Evolutionary conservation across 2,329 filamentous ascomycete species (phyloP).

Genomic region (Ophiocordyceps robertsii): DNA sequence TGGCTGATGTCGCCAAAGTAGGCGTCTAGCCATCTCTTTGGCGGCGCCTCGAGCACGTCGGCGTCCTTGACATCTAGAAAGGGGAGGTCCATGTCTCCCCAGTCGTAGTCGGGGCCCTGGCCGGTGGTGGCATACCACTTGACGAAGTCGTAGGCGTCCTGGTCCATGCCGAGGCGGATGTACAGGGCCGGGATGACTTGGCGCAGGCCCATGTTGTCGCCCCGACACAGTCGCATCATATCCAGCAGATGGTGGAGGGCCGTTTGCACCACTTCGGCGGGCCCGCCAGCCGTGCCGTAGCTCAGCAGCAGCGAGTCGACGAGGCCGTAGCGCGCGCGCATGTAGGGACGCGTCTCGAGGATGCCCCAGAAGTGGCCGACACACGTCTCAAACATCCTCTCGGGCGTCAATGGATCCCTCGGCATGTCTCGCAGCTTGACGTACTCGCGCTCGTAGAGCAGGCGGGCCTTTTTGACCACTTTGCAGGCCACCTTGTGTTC

Average conservation of each 20-base stretch:
- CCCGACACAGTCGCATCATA: conserved; percentile 28
- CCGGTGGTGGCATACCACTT: conserved; percentile 17
- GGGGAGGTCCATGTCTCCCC: conserved; percentile 7
- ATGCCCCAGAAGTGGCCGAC: conserved; percentile 30
- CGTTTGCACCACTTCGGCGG: conserved; percentile 12
- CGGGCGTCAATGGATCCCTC: conserved; percentile 11
- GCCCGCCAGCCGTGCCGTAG: conserved; percentile 15
- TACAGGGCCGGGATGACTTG: conserved; percentile 24
- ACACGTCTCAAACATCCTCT: conserved; percentile 21
- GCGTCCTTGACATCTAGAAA: conserved; percentile 21
- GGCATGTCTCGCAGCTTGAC: conserved; percentile 18
- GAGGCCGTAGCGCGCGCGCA: conserved; percentile 19
- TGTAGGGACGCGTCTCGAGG: conserved; percentile 27
- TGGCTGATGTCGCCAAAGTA: conserved; percentile 6
- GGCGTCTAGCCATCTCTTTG: neutral
- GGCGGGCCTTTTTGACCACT: conserved; percentile 1
- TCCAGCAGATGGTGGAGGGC: conserved; percentile 25
- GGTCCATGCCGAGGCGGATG: conserved; percentile 32
- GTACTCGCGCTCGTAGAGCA: conserved; percentile 17
- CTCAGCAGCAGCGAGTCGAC: conserved; percentile 16
- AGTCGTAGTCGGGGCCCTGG: conserved; percentile 6
- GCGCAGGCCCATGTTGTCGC: conserved; percentile 30
- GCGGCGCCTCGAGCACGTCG: conserved; percentile 25
- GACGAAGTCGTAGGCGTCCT: conserved; percentile 33
- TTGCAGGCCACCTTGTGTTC: conserved; percentile 1